A percentile compares a stretch with the other conserved stretches of the same genome.
These are phyloP conservation scores for Candida hungchunana DNA, from an alignment of 805 yeast genomes.

Conservation along the genomic window DNA sequence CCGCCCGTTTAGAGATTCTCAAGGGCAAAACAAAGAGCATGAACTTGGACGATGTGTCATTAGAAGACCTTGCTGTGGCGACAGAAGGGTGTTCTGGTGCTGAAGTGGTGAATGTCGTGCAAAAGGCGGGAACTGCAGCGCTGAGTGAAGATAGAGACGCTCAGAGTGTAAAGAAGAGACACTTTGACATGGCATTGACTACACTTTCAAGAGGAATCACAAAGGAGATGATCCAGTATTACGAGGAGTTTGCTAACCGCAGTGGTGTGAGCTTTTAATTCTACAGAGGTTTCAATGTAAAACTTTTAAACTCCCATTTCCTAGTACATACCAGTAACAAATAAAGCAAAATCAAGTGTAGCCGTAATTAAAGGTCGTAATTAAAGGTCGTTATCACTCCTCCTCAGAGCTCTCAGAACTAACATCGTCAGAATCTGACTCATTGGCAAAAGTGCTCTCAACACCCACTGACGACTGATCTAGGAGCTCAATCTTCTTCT, in stretches of 20 bases:
- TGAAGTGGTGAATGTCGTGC: slow-evolving; percentile 86
- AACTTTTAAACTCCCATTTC: no score
- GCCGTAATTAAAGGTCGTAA: not conserved
- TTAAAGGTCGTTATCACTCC: slow-evolving; percentile 37
- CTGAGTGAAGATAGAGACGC: slow-evolving; percentile 72
- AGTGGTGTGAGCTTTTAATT: slow-evolving; percentile 33
- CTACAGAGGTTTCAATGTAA: no score
- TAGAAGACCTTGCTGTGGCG: slow-evolving; percentile 48
- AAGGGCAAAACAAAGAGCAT: slow-evolving; percentile 66
- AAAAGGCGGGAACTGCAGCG: slow-evolving; percentile 94
- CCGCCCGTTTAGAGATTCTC: slow-evolving; percentile 76
- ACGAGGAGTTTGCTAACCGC: slow-evolving; percentile 43
- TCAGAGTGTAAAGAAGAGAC: slow-evolving; percentile 49
- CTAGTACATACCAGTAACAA: no score
- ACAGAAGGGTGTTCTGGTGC: slow-evolving; percentile 98
- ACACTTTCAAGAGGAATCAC: slow-evolving; percentile 80
- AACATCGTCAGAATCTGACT: slow-evolving; percentile 47
- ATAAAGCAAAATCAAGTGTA: no score
- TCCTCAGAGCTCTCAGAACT: slow-evolving; percentile 71
- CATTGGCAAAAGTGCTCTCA: slow-evolving; percentile 28
- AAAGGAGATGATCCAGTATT: slow-evolving; percentile 76
- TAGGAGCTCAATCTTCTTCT: slow-evolving; percentile 70
- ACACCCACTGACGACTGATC: slow-evolving; percentile 35
- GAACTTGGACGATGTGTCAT: slow-evolving; percentile 46
- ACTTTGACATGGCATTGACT: slow-evolving; percentile 66